These are phyloP conservation scores for Fusarium haematococcum DNA, from an alignment of 2,329 filamentous ascomycete genomes.

Conservation along the genomic window DNA sequence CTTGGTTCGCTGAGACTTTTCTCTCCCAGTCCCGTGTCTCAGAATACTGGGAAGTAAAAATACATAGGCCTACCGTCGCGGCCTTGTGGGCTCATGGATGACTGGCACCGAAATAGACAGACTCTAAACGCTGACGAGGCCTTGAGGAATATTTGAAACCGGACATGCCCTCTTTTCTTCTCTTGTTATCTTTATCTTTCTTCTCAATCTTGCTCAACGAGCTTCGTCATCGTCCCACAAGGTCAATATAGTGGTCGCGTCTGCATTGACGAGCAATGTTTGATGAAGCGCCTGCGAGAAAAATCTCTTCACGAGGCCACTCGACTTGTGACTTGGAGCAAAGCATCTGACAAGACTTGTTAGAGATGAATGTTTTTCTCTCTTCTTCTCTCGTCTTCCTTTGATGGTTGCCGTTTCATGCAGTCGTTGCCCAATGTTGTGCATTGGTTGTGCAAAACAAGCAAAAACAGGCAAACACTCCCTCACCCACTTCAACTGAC, in stretches of 20 bases:
- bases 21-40: not conserved
- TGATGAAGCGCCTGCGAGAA: conserved; percentile 28
- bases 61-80: conserved; percentile 24
- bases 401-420: not conserved
- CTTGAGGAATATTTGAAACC: conserved; percentile 20
- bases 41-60: not conserved
- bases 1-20: conserved; percentile 10
- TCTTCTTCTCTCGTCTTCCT: not conserved
- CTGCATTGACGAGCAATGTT: conserved; percentile 32
- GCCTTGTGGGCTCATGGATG: conserved; percentile 25
- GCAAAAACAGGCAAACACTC: conserved; percentile 20
- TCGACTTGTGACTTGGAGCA: not conserved
- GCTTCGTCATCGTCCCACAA: conserved; percentile 33
- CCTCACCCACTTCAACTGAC: not conserved
- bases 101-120: conserved; percentile 14
- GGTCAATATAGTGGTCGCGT: conserved; percentile 23
- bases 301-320: not conserved
- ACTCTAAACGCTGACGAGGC: not conserved
- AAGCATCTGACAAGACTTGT: not conserved
- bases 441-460: conserved; percentile 18
- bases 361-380: not conserved
- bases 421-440: conserved; percentile 1
- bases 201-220: not conserved
- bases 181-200: not conserved
- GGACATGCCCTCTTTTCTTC: not conserved